A percentile compares a stretch with the other conserved stretches of the same genome.
phyloP scores from a whole-genome alignment of 352 stramenopile species.

The Globisporangium iwayamae region DNA sequence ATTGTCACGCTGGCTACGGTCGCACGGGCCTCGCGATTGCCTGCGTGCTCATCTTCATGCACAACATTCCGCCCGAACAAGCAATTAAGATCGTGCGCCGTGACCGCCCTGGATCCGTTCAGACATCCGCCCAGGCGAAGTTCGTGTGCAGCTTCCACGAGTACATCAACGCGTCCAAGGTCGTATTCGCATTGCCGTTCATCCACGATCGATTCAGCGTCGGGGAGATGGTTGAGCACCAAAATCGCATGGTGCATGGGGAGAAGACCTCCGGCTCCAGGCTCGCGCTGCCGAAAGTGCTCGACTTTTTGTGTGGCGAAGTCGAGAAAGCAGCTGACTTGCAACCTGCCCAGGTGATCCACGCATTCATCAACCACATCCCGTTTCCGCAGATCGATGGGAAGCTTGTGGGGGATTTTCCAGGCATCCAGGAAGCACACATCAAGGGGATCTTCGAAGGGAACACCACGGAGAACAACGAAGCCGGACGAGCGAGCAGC shows the following conservation, averaged over 20 bases:
- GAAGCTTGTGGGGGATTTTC: slow-evolving; percentile 6
- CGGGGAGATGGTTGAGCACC: slow-evolving; percentile 58
- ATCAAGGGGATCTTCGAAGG: slow-evolving; percentile 25
- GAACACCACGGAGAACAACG: slow-evolving; percentile 7
- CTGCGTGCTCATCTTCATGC: slow-evolving; percentile 81
- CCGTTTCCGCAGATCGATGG: slow-evolving; percentile 13
- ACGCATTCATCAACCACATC: slow-evolving; percentile 21
- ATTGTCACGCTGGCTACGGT: slow-evolving; percentile 89
- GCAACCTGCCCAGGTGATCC: slow-evolving; percentile 12
- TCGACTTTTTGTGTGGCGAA: slow-evolving; percentile 58
- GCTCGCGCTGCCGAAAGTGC: slow-evolving; percentile 43
- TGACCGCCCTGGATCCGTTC: slow-evolving; percentile 72
- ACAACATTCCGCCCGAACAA: slow-evolving; percentile 63
- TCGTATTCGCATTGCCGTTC: slow-evolving; percentile 71
- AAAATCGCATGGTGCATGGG: slow-evolving; percentile 59
- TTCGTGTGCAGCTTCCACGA: slow-evolving; percentile 76
- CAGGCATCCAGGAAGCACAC: slow-evolving; percentile 22
- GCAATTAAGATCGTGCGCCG: slow-evolving; percentile 73
- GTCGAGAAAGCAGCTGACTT: slow-evolving; percentile 34
- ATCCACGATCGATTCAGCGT: slow-evolving; percentile 75
- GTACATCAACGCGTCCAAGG: slow-evolving; percentile 58
- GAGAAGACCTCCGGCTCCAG: slow-evolving; percentile 21
- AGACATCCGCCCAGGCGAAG: slow-evolving; percentile 66
- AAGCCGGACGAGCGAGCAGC: not conserved
- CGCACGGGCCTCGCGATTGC: slow-evolving; percentile 86